Base-by-base conservation (phyloP, 208 protist species). In the Novymonas esmeraldas region DNA sequence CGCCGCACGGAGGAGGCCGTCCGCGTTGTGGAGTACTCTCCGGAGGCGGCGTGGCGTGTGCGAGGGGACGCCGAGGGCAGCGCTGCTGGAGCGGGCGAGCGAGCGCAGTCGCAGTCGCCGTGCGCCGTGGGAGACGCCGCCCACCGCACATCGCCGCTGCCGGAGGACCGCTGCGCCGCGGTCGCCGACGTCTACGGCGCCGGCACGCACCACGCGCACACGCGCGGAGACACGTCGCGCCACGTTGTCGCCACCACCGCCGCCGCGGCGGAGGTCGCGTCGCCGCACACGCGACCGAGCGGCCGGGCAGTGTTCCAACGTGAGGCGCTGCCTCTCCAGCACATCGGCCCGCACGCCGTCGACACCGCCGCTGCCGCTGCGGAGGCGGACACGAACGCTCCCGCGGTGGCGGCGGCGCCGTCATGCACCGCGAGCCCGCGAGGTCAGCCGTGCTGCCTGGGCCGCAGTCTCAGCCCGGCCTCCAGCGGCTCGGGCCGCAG, bases 401-500 rank as follows among this genome's bases (percentile, higher is more conserved):
- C 52, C 29, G 11, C 13, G 6, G n/a, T n/a, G n/a, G n/a, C 45
- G 46, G 6, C 46, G 36, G 50, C 46, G 60, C 36, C 58, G 9
- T 48, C 51, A 24, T n/a, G 48, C 34, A 52, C 36, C 0, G 2
- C 31, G 2, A 33, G 7, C 11, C 38, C 51, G 2, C 7, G 45
- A 6, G 41, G 49, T 16, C 51, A 60, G 22, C 39, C 41, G 11
- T 46, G 51, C 55, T 36, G 61, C 2, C 26, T 64, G 31, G 65
- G 73, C 31, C 49, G 58, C 59, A 58, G 46, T 6, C 29, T 67
- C 26, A 82, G 78, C 58, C 56, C 62, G 14, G 62, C 56, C 20
- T 61, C 56, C 16, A 61, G 38, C 36, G 50, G 42, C n/a, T 78
- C 74, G 20, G 54, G 48, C 45, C 79, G 74, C 34, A 78, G 76